Evolutionary conservation across 202 grass and related monocot species (phyloP).

Genomic region (Schoenoplectus tabernaemontani): DNA sequence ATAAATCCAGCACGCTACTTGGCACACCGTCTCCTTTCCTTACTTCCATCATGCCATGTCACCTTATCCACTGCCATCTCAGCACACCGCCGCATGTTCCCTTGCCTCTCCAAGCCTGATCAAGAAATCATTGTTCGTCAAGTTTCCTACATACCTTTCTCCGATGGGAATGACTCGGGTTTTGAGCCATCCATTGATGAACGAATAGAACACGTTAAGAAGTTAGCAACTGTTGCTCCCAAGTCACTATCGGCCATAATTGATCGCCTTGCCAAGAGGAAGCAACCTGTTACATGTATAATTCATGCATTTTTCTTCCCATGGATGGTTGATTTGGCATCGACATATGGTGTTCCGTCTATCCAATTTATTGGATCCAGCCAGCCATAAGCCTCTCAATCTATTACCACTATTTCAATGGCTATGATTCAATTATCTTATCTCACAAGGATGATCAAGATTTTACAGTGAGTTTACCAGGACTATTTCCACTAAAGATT

Average conservation of each 20-base stretch:
- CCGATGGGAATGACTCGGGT: slow-evolving; percentile 44
- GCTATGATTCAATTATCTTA: slow-evolving; percentile 23
- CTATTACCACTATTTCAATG: slow-evolving; percentile 56
- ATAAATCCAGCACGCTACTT: slow-evolving; percentile 38
- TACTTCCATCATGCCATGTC: slow-evolving; percentile 1
- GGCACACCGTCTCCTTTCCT: not conserved
- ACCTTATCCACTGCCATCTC: slow-evolving; percentile 35
- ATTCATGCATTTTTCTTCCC: slow-evolving; percentile 31
- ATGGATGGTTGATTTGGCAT: slow-evolving; percentile 33
- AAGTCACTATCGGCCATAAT: slow-evolving; percentile 34
- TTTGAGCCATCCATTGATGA: not conserved
- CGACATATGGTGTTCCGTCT: slow-evolving; percentile 13
- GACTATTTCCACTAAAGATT: slow-evolving; percentile 19
- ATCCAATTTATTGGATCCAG: slow-evolving; percentile 57
- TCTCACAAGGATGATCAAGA: not conserved
- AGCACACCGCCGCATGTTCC: slow-evolving; percentile 46
- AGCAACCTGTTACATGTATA: slow-evolving; percentile 25
- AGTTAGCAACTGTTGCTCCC: not conserved
- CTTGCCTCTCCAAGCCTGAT: not conserved
- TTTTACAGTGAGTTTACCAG: slow-evolving; percentile 4
- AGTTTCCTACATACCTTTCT: slow-evolving; percentile 34
- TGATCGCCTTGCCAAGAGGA: slow-evolving; percentile 6
- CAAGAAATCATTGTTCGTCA: slow-evolving; percentile 17
- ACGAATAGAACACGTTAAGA: not conserved
- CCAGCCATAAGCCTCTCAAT: slow-evolving; percentile 34